A percentile compares a stretch with the other conserved stretches of the same genome.
Evolutionary conservation across 352 stramenopile species (phyloP).

Genomic region (Pythium rhizo-oryzae): DNA sequence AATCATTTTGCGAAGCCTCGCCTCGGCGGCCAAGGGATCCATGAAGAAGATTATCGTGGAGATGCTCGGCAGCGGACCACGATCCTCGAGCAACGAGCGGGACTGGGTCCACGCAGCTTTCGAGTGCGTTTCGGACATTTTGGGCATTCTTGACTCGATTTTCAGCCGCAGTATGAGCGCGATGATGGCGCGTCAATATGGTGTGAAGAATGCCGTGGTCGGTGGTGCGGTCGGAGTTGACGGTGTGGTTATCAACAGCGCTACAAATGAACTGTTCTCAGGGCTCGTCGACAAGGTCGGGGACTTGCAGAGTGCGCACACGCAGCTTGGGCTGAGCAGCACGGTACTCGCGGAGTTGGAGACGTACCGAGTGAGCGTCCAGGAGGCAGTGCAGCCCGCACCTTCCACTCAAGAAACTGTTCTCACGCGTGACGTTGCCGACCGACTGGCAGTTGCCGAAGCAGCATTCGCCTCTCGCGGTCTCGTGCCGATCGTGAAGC

Average conservation of each 20-base stretch:
- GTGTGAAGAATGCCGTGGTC: neutral
- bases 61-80: neutral
- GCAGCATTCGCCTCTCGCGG: neutral
- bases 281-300: neutral
- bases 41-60: conserved; percentile 47
- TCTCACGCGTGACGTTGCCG: neutral
- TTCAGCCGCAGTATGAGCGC: neutral
- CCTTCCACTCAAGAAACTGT: neutral
- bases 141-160: conserved; percentile 1
- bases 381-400: neutral
- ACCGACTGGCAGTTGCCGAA: neutral
- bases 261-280: neutral
- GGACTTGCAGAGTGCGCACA: neutral
- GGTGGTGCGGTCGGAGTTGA: neutral
- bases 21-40: conserved; percentile 50
- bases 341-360: neutral
- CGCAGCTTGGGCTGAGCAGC: neutral
- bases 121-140: neutral
- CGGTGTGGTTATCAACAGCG: neutral
- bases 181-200: neutral
- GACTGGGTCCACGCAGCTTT: neutral
- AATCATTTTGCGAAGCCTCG: conserved; percentile 41
- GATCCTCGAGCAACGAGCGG: neutral
- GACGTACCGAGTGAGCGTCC: neutral
- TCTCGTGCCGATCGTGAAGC: conserved; percentile 3